phyloP scores from a whole-genome alignment of 176 grass and related monocot genomes.

The Oryza longistaminata region DNA sequence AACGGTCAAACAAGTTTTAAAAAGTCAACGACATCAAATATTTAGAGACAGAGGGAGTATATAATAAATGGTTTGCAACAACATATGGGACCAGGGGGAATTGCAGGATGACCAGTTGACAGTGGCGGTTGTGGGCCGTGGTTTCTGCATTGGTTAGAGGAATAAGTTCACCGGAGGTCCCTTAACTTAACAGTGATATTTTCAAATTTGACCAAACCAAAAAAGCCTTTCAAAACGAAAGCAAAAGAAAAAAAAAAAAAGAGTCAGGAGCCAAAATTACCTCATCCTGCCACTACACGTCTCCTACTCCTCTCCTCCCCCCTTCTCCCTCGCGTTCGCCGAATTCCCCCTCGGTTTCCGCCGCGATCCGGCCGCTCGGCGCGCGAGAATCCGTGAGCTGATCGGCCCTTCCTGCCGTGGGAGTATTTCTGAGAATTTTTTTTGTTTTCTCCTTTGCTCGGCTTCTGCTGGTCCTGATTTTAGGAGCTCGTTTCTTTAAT shows the following conservation, averaged over 20 bases:
- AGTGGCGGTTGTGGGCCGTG: too few species aligned
- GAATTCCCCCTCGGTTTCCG: background rate
- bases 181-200: too few species aligned
- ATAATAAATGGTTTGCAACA: too few species aligned
- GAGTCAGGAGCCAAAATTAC: background rate
- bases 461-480: background rate
- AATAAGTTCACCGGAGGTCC: too few species aligned
- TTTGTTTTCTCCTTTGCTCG: background rate
- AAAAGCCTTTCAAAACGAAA: background rate
- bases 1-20: too few species aligned
- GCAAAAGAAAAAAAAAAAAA: background rate
- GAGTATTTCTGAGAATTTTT: background rate
- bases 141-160: too few species aligned
- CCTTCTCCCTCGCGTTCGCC: background rate
- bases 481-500: background rate
- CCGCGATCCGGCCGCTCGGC: background rate
- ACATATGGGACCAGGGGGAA: too few species aligned
- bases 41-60: too few species aligned
- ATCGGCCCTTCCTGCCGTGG: background rate
- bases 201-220: constrained; percentile 28
- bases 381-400: background rate
- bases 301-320: too few species aligned
- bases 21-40: too few species aligned
- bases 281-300: background rate
- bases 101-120: too few species aligned